Base-by-base conservation (phyloP, 2,329 filamentous ascomycete genomes). In the Parastagonospora avenae region DNA sequence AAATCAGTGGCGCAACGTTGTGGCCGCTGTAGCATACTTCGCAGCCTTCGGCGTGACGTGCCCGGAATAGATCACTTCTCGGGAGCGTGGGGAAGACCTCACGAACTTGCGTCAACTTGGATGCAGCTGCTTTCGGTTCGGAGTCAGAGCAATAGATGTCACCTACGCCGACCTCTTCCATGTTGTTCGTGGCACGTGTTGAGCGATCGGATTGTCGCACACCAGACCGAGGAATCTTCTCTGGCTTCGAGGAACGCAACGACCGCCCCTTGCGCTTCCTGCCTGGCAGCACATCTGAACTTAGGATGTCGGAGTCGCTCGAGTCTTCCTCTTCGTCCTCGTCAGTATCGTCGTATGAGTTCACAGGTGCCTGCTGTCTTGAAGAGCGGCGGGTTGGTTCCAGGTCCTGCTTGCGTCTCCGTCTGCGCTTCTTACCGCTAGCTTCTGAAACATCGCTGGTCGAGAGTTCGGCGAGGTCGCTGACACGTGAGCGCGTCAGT, bases 41-140 rank as follows among this genome's bases (percentile, higher is more conserved):
- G 71, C 94, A 99, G 7, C 77, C 78, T 35, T 83, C 78, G 40
- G 82, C 84, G 72, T 99, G 94, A 9, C 84, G 82, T 16, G 80
- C 76, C 46, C 82, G 81, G 71, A 99, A 99, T 2, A 81, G 75
- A 33, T 88, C 83, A 11, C 85, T 80, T 4, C 79, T 74, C 1
- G 85, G 75, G 1, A 91, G 66, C 1, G 80, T 79, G 48, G 85
- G 80, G 68, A 96, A 97, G 5, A 83, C 72, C 69, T 97, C 94
- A 58, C 92, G 73, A 4, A 76, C 82, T 11, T 86, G 85, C 10
- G 83, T 75, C 36, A 84, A 75, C 71, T 86, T 85, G 1, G 83
- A 78, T 9, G 77, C 76, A 0, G 75, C 55, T 12, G 63, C 62
- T 43, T 60, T 70, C 10, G 70, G 60, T 45, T 71, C 70, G 11